phyloP scores from a whole-genome alignment of 1,284 basidiomycete species.

The Xerocomus nothofagi region DNA sequence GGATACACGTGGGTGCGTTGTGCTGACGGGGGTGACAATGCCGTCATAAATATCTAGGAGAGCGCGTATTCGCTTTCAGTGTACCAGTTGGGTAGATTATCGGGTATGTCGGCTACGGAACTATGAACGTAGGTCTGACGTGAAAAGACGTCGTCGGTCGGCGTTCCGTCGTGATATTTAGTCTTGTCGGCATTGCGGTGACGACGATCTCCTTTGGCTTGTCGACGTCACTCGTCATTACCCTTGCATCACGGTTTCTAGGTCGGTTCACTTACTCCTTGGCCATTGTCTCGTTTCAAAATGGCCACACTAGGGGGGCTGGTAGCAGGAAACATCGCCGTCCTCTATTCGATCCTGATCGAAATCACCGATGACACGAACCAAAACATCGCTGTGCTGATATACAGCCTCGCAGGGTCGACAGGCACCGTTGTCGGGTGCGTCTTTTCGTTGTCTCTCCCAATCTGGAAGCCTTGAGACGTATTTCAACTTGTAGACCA shows the following conservation, averaged over 20 bases:
- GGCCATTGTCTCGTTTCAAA: not conserved
- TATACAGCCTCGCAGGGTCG: constrained; percentile 61
- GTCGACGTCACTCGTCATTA: constrained; percentile 46
- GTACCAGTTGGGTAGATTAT: constrained; percentile 59
- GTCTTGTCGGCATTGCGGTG: constrained; percentile 51
- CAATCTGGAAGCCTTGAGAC: not conserved
- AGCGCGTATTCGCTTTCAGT: constrained; percentile 59
- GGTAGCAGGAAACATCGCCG: constrained; percentile 59
- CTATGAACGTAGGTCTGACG: not conserved
- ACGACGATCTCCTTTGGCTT: constrained; percentile 53
- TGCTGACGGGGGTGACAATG: not conserved
- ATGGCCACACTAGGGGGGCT: constrained; percentile 42
- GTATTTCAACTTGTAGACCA: constrained; percentile 49
- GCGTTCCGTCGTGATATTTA: constrained; percentile 54
- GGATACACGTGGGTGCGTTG: too few species aligned
- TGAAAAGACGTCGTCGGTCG: constrained; percentile 54
- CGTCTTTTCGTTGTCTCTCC: not conserved
- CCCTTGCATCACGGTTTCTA: constrained; percentile 26
- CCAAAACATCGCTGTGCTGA: constrained; percentile 56
- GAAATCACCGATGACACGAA: constrained; percentile 64
- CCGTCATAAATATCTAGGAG: constrained; percentile 40
- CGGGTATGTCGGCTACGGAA: constrained; percentile 38
- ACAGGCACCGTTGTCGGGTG: constrained; percentile 56
- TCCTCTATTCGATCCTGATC: constrained; percentile 48
- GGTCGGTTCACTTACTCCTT: not conserved